These are phyloP conservation scores for Ceratobasidium sp. DNA, from an alignment of 1,284 basidiomycete species.

Conservation along the genomic window DNA sequence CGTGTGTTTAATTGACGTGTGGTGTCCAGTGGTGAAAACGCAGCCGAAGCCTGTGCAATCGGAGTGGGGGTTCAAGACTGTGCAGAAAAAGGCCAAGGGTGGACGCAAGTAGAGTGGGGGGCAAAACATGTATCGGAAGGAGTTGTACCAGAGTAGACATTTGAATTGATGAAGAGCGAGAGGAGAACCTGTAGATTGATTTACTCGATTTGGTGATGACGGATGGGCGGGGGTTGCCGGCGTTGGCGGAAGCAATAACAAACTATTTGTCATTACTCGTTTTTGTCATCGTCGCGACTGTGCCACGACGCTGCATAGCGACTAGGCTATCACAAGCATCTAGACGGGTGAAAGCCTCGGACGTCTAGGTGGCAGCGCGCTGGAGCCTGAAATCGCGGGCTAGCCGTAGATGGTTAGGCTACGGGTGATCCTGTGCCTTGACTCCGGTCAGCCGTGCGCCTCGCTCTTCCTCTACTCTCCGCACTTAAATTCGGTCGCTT, in stretches of 20 bases:
- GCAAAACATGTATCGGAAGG: constrained; percentile 8
- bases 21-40: constrained; percentile 77
- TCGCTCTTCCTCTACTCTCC: not conserved
- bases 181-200: no score
- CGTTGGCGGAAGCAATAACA: not conserved
- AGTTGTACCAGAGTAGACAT: not conserved
- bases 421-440: not conserved
- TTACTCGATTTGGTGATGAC: no score
- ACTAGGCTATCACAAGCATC: no score
- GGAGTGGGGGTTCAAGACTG: constrained; percentile 90
- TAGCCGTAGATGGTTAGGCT: not conserved
- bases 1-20: not conserved
- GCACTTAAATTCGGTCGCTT: not conserved
- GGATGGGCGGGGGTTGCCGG: not conserved
- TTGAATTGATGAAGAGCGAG: not conserved
- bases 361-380: no score
- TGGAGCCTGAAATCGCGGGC: no score
- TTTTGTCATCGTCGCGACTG: no score
- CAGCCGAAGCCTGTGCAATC: constrained; percentile 77
- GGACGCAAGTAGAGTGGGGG: constrained; percentile 30
- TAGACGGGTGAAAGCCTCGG: no score
- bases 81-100: constrained; percentile 91
- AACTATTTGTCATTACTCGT: no score
- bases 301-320: no score
- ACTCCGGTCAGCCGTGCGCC: no score